phyloP scores from a whole-genome alignment of 176 grass and related monocot genomes.

The Zoysia japonica region DNA sequence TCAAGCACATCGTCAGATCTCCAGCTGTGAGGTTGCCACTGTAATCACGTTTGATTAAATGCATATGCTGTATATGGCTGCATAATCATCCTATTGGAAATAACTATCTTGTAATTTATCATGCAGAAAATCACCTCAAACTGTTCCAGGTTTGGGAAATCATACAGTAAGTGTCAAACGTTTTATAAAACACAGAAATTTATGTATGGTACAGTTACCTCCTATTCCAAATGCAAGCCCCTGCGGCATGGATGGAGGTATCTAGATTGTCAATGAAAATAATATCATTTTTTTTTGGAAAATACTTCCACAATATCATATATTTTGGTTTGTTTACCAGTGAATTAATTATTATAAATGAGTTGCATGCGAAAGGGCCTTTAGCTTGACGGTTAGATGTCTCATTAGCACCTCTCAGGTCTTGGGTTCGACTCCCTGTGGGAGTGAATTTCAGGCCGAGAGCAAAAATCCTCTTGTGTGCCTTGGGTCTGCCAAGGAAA shows the following conservation, averaged over 20 bases:
- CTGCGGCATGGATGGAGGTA: neutral
- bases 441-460: too few relatives aligned
- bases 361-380: too few relatives aligned
- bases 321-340: slow-evolving; percentile 12
- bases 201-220: slow-evolving; percentile 23
- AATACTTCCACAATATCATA: slow-evolving; percentile 6
- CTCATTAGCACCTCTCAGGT: too few relatives aligned
- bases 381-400: too few relatives aligned
- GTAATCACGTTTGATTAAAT: slow-evolving; percentile 27
- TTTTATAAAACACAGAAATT: slow-evolving; percentile 2
- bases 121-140: slow-evolving; percentile 73
- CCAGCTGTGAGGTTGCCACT: slow-evolving; percentile 48
- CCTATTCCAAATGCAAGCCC: slow-evolving; percentile 7
- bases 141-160: slow-evolving; percentile 31
- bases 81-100: slow-evolving; percentile 22
- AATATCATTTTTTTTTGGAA: slow-evolving; percentile 7
- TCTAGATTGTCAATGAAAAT: slow-evolving; percentile 6
- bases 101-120: slow-evolving; percentile 40
- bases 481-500: too few relatives aligned
- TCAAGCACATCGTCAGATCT: slow-evolving; percentile 59
- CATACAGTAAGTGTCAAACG: slow-evolving; percentile 47
- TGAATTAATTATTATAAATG: neutral
- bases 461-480: too few relatives aligned
- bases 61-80: neutral
- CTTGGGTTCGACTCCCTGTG: too few relatives aligned